phyloP scores from a whole-genome alignment of 768 basidiomycete species.

The Phaeotremella fagi region DNA sequence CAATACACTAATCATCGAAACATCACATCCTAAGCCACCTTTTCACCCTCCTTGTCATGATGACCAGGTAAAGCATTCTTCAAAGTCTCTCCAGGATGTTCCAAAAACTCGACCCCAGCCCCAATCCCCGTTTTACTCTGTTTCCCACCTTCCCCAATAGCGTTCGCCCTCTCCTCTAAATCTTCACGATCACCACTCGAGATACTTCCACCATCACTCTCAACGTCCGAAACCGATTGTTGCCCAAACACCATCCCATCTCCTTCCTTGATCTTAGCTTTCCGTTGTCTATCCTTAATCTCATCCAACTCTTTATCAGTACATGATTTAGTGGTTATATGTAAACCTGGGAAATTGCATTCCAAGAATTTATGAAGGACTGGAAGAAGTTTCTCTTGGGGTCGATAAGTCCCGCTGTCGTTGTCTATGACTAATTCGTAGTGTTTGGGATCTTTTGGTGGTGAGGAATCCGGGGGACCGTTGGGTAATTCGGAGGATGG shows the following conservation, averaged over 20 bases:
- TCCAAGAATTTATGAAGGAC: slow-evolving; percentile 61
- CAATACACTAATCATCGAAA: background rate
- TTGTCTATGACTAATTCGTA: slow-evolving; percentile 88
- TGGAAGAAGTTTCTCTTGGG: slow-evolving; percentile 62
- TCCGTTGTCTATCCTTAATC: slow-evolving; percentile 48
- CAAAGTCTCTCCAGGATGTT: slow-evolving; percentile 15
- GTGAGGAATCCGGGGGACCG: slow-evolving; percentile 27
- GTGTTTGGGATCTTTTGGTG: slow-evolving; percentile 47
- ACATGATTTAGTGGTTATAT: slow-evolving; percentile 56
- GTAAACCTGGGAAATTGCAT: slow-evolving; percentile 67
- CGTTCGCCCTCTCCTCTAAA: slow-evolving; percentile 20
- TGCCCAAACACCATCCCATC: slow-evolving; percentile 37
- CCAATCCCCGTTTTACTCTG: background rate
- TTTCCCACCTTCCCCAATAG: slow-evolving; percentile 5
- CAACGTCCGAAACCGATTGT: slow-evolving; percentile 10
- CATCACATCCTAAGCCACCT: slow-evolving; percentile 7
- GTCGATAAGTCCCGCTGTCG: slow-evolving; percentile 70
- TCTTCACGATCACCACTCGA: slow-evolving; percentile 36
- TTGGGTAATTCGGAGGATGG: slow-evolving; percentile 24
- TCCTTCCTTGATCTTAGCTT: slow-evolving; percentile 45
- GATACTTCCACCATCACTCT: slow-evolving; percentile 29
- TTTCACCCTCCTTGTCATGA: slow-evolving; percentile 15
- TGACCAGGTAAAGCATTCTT: slow-evolving; percentile 16
- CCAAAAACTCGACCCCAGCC: slow-evolving; percentile 6
- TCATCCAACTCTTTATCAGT: slow-evolving; percentile 50